These are phyloP conservation scores for Geoglossum cookeanum DNA, from an alignment of 2,329 filamentous ascomycete species.

Conservation along the genomic window DNA sequence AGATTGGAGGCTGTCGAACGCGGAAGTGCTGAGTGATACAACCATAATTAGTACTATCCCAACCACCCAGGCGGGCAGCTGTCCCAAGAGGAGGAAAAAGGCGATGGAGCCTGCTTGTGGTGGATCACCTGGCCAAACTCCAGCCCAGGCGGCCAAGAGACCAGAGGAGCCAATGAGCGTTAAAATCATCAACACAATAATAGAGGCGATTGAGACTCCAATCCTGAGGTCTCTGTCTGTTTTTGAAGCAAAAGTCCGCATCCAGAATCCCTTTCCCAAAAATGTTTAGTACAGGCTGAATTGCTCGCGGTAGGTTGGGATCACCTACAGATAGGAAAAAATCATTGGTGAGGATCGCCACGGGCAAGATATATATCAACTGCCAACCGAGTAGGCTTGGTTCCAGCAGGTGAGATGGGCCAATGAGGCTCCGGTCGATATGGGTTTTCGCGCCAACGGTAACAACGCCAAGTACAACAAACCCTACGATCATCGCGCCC, in stretches of 20 bases:
- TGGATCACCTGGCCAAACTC: constrained; percentile 45
- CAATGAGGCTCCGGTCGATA: constrained; percentile 49
- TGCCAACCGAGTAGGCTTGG: constrained; percentile 62
- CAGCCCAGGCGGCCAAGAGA: constrained; percentile 60
- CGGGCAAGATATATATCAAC: constrained; percentile 64
- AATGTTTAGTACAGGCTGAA: not conserved
- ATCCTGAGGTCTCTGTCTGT: constrained; percentile 63
- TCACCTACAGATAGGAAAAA: constrained; percentile 51
- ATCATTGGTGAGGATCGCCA: constrained; percentile 67
- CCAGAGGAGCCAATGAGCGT: constrained; percentile 55
- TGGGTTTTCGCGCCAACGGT: constrained; percentile 58
- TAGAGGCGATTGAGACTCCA: constrained; percentile 48
- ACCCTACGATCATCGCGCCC: constrained; percentile 54
- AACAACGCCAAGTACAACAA: constrained; percentile 59
- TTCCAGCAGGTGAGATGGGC: constrained; percentile 48
- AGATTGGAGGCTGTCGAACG: constrained; percentile 64
- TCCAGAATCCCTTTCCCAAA: constrained; percentile 43
- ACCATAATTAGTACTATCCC: constrained; percentile 69
- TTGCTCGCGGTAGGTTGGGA: not conserved
- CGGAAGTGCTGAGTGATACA: constrained; percentile 53
- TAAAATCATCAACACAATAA: constrained; percentile 47
- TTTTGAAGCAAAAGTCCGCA: constrained; percentile 62
- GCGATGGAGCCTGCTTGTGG: constrained; percentile 45
- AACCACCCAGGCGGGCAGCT: constrained; percentile 62
- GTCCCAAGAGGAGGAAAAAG: constrained; percentile 55